phyloP scores from a whole-genome alignment of 2,329 filamentous ascomycete genomes.

The Cercospora sesami region DNA sequence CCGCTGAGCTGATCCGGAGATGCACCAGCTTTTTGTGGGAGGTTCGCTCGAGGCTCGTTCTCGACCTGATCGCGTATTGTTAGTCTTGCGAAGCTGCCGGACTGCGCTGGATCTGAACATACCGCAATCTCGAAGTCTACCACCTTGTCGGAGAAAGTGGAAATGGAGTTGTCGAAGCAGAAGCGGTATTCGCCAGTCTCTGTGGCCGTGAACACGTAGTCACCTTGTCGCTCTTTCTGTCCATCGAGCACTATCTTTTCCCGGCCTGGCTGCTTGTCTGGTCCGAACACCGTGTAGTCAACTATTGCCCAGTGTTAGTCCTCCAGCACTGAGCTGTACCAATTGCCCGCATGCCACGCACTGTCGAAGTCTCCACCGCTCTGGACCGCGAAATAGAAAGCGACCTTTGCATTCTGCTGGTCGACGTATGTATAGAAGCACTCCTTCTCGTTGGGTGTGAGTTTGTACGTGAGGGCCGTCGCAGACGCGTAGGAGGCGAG shows the following conservation, averaged over 20 bases:
- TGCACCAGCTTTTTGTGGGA: conserved; percentile 86
- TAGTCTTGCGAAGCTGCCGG: not conserved
- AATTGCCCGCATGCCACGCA: conserved; percentile 21
- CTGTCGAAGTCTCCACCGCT: conserved; percentile 91
- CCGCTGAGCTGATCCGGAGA: conserved; percentile 83
- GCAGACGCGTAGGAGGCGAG: conserved; percentile 72
- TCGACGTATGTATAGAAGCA: conserved; percentile 89
- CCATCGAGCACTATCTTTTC: conserved; percentile 81
- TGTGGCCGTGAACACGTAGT: conserved; percentile 95
- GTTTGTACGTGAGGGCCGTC: conserved; percentile 91
- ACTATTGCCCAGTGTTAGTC: conserved; percentile 47
- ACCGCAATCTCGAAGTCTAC: conserved; percentile 98
- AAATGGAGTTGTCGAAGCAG: conserved; percentile 99
- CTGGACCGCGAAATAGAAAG: conserved; percentile 99
- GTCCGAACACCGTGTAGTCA: conserved; percentile 85
- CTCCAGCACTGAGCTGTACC: not conserved
- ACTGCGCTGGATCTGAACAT: conserved; percentile 40
- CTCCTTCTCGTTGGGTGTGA: conserved; percentile 85
- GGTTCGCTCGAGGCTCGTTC: conserved; percentile 75
- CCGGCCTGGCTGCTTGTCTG: conserved; percentile 50
- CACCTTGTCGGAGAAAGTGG: conserved; percentile 93
- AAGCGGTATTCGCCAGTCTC: conserved; percentile 87
- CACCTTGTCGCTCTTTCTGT: conserved; percentile 88
- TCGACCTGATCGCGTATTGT: conserved; percentile 67
- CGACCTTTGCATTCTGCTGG: conserved; percentile 79